Percentiles rank a stretch among this genome's conserved stretches.
Evolutionary conservation across 2,329 filamentous ascomycete species (phyloP).

Genomic region (Furcasterigmium sp.): DNA sequence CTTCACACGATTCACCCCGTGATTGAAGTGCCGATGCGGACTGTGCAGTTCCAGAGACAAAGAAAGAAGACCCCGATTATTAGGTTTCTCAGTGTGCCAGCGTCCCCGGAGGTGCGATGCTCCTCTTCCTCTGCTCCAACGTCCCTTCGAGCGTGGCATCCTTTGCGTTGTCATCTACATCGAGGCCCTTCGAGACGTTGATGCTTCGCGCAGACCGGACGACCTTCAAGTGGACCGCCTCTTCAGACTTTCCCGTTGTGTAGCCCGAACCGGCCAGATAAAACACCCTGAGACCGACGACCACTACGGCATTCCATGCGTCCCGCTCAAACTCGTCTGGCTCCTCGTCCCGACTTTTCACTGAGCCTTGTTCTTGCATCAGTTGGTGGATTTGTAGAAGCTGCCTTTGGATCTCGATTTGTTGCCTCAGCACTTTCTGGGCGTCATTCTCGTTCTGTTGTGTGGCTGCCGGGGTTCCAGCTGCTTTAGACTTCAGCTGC

Average conservation of each 20-base stretch:
- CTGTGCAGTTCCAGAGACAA: no score
- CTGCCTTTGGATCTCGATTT: slow-evolving; percentile 3
- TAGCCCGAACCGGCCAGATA: slow-evolving; percentile 32
- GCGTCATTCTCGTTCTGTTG: no score
- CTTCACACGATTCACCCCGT: no score
- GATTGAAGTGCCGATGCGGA: no score
- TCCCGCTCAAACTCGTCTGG: slow-evolving; percentile 49
- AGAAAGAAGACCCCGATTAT: no score
- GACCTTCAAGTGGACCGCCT: slow-evolving; percentile 31
- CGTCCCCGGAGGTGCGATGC: slow-evolving; percentile 16
- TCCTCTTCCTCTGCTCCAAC: slow-evolving; percentile 25
- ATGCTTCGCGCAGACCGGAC: slow-evolving; percentile 21
- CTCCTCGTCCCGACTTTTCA: slow-evolving; percentile 25
- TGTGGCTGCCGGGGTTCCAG: neutral
- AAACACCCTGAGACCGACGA: slow-evolving; percentile 49
- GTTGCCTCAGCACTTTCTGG: neutral
- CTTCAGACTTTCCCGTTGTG: slow-evolving; percentile 18
- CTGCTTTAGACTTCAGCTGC: neutral
- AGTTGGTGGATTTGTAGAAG: neutral
- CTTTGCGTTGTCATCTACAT: slow-evolving; percentile 40
- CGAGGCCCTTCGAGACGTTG: slow-evolving; percentile 26
- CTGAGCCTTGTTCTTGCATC: neutral
- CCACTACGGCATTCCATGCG: slow-evolving; percentile 50
- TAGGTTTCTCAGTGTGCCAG: neutral
- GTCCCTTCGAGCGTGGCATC: slow-evolving; percentile 34